Base-by-base conservation (phyloP, 116 monocot genomes). In the Phalaenopsis hybrid region DNA sequence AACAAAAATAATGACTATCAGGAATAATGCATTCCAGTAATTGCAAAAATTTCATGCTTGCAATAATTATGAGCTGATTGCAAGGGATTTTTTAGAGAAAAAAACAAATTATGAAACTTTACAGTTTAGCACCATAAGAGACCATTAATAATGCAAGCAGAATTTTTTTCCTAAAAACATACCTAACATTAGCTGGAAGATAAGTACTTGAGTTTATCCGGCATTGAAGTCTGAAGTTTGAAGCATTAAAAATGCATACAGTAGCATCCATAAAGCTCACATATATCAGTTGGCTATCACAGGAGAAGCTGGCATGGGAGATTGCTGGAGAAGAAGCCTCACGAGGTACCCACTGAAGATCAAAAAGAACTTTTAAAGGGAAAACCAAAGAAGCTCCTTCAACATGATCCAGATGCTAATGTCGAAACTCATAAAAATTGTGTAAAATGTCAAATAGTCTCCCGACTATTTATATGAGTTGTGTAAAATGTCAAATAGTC, bases 301-400 rank as follows among this genome's bases (percentile, higher is more conserved):
- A 97, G 10, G 97, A 94, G 76, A 88, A 97, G 61, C 85, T 83
- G 74, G 94, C 97, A 84, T 92, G 89, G 15, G 97, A 83, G 13
- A 97, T 88, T 15, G 77, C 45, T 21, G 83, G 80, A 34, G 67
- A 74, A 63, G 88, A 77, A 81, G 79, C 78, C 70, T 91, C 94
- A 15, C 84, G 87, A 77, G 93, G 89, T 16, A 51, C 76, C 92
- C 94, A 97, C 92, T 94, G 81, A 52, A 79, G 78, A 25, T 68
- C 5, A 59, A 74, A 55, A 78, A 82, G 25, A 51, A 52, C 16
- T 76, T 43, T 37, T 37, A 37, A 74, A 61, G 49, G 21, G 21
- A 31, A 85, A 37, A 28, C 12, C n/a, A 15, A 79, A 55, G 25
- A 21, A 83, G 25, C 33, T 17, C 18, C 3, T 33, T 8, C 23